Conservation (phyloP, 805 yeast genomes). For the Wickerhamiella sorbophila region DNA sequence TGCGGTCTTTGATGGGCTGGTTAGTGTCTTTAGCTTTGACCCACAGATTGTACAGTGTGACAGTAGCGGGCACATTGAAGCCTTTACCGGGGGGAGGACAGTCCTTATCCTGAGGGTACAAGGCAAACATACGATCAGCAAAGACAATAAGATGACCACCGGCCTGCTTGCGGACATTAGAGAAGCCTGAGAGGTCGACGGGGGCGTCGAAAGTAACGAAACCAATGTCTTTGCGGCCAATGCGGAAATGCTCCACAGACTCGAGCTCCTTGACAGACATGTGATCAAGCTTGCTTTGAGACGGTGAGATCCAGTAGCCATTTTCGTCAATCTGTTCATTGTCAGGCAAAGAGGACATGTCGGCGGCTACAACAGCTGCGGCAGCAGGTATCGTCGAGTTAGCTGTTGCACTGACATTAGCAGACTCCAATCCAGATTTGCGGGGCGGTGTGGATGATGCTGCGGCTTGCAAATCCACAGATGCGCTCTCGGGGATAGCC, state of each 20-base stretch:
- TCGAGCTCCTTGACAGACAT: conserved; percentile 52
- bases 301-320: conserved; percentile 83
- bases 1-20: conserved; percentile 61
- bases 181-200: conserved; percentile 63
- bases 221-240: conserved; percentile 74
- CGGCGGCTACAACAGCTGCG: neutral
- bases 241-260: conserved; percentile 44
- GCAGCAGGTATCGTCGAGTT: too few relatives aligned
- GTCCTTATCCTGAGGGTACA: conserved; percentile 54
- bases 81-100: conserved; percentile 70
- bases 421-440: neutral
- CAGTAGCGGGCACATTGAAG: conserved; percentile 57
- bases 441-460: neutral
- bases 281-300: conserved; percentile 44
- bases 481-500: neutral
- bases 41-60: conserved; percentile 65
- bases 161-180: conserved; percentile 41
- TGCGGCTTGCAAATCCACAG: neutral
- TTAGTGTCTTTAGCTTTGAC: conserved; percentile 63
- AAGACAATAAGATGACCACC: conserved; percentile 54
- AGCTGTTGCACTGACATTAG: neutral
- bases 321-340: conserved; percentile 34
- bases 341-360: neutral
- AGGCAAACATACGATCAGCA: conserved; percentile 41
- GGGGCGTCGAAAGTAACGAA: conserved; percentile 62